phyloP scores from a whole-genome alignment of 2,329 filamentous ascomycete species.

The Colletotrichum zoysiae region DNA sequence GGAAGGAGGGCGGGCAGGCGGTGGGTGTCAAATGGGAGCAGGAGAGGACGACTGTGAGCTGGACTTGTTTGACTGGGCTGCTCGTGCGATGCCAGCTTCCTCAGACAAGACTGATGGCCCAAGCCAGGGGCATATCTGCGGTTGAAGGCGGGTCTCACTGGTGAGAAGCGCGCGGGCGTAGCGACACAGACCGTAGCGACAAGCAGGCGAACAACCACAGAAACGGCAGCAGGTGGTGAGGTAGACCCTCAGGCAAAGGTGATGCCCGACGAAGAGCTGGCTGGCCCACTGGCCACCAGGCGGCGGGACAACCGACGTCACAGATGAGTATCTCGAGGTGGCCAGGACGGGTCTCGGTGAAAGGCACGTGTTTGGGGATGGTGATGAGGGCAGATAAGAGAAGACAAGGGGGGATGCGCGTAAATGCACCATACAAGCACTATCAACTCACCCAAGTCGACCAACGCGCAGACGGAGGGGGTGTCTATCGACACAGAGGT shows the following conservation, averaged over 20 bases:
- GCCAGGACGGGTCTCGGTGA: background rate
- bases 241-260: background rate
- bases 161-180: background rate
- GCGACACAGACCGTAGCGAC: background rate
- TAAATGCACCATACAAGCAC: background rate
- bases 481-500: constrained; percentile 27
- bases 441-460: constrained; percentile 34
- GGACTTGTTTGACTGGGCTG: background rate
- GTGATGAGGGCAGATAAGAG: background rate
- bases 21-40: background rate
- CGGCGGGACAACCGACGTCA: constrained; percentile 31
- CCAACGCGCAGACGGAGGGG: constrained; percentile 6
- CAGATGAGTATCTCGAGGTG: constrained; percentile 3
- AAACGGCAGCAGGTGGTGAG: background rate
- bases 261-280: background rate
- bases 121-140: constrained; percentile 3
- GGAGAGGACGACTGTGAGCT: background rate
- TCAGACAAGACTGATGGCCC: constrained; percentile 6
- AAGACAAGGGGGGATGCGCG: background rate
- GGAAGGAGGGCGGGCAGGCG: background rate
- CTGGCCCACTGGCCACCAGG: background rate
- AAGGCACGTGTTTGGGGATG: constrained; percentile 13
- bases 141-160: background rate
- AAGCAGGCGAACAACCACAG: background rate
- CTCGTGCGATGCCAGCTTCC: constrained; percentile 14